Base-by-base conservation (phyloP, 495 filamentous ascomycete genomes). In the Penicillium manginii region DNA sequence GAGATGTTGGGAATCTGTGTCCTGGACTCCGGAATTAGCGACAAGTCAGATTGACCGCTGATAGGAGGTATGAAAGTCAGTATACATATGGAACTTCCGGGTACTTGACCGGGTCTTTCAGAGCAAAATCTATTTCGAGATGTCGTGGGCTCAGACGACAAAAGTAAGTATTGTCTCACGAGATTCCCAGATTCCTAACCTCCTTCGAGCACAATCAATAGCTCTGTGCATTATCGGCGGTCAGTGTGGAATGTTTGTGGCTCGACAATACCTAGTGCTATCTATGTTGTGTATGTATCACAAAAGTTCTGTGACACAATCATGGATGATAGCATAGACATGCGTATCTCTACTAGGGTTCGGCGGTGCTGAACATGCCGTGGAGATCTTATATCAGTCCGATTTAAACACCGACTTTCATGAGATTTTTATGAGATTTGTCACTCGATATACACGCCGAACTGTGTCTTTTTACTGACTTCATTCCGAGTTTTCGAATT, bases 211-310 rank as follows among this genome's bases (percentile, higher is more conserved):
- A 67, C 55, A 11, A 58, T 59, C 42, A 49, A 58, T 63, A 55
- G 50, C 19, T 57, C 22, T 63, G 49, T 63, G 52, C 65, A 66
- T 54, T 43, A 33, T 43, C 26, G 37, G 52, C 57, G 55, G 60
- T 53, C 35, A 19, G 19, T n/a, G 18, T 45, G 58, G 60, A 66
- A 64, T 56, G 31, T 19, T 42, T 17, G 11, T 66, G 59, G 60
- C 55, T 70, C 60, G 65, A 66, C 59, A 35, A 57, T 40, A 18
- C 21, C 40, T 26, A 50, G 37, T 35, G 57, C 32, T 56, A 62
- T 53, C 45, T 46, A 68, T 66, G 67, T 56, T 45, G 61, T 64
- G 58, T 23, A 52, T 61, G 67, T 70, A 53, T 57, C 48, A 66
- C 65, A 54, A 17, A 15, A 5, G 26, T 9, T 15, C 19, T 23